Evolutionary conservation across 345 rosid genomes (phyloP).

Genomic region (Eucalyptus erythrocorys): DNA sequence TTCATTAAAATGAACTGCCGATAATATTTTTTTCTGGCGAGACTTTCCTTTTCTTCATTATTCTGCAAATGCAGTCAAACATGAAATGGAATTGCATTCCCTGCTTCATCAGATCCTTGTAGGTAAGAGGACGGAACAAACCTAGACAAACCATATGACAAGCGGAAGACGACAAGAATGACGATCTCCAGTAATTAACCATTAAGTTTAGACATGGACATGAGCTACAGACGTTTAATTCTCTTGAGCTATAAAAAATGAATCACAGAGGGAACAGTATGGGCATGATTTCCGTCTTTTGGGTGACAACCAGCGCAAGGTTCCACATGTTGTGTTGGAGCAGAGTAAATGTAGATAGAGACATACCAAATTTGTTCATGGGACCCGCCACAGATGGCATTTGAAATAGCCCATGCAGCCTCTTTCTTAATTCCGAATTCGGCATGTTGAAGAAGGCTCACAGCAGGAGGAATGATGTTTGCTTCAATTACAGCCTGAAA

Average conservation of each 20-base stretch:
- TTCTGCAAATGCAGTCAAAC: neutral
- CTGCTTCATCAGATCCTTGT: too few relatives aligned
- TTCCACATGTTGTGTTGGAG: neutral
- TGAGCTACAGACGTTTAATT: neutral
- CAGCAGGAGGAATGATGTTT: slow-evolving; percentile 17
- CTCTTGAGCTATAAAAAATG: neutral
- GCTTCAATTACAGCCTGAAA: slow-evolving; percentile 31
- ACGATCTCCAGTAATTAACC: neutral
- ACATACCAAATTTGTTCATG: slow-evolving; percentile 21
- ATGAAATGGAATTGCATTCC: neutral
- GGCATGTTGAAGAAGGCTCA: slow-evolving; percentile 21
- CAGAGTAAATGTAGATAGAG: neutral
- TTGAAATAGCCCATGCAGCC: too few relatives aligned
- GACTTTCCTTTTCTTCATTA: neutral
- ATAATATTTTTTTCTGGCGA: too few relatives aligned
- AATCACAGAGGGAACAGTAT: neutral
- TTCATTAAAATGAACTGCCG: too few relatives aligned
- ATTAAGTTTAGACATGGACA: neutral
- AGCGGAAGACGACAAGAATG: neutral
- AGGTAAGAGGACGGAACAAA: neutral
- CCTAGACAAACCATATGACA: neutral
- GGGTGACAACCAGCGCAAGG: neutral
- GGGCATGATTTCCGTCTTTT: neutral
- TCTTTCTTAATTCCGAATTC: slow-evolving; percentile 26
- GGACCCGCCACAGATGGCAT: slow-evolving; percentile 20